These are phyloP conservation scores for Byssothecium circinans DNA, from an alignment of 2,329 filamentous ascomycete genomes.

Conservation along the genomic window DNA sequence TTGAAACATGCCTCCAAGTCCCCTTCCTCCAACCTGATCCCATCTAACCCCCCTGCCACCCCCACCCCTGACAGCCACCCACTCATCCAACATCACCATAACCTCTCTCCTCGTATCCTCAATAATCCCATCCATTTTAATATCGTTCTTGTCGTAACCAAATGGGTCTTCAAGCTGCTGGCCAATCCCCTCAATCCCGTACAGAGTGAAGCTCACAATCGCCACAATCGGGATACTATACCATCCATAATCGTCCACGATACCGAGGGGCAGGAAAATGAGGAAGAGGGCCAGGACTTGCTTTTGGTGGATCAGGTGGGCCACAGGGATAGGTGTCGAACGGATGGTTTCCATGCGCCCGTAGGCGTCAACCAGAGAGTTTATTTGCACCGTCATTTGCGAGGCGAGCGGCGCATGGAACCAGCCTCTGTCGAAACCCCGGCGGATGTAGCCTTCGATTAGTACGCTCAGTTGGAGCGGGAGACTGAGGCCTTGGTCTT, in stretches of 20 bases:
- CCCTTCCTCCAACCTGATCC: constrained; percentile 19
- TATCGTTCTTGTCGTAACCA: constrained; percentile 66
- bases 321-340: constrained; percentile 65
- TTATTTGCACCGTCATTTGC: constrained; percentile 61
- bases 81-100: constrained; percentile 60
- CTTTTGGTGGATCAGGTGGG: constrained; percentile 65
- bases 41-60: constrained; percentile 24
- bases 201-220: constrained; percentile 64
- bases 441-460: constrained; percentile 62
- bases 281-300: constrained; percentile 65
- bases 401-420: constrained; percentile 62
- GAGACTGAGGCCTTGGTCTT: constrained; percentile 61
- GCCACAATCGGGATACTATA: constrained; percentile 62
- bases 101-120: constrained; percentile 63
- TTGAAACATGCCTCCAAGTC: constrained; percentile 39
- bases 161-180: constrained; percentile 67
- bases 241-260: constrained; percentile 65
- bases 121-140: constrained; percentile 68
- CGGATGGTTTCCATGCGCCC: constrained; percentile 67
- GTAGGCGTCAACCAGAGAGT: constrained; percentile 60
- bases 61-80: constrained; percentile 48
- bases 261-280: constrained; percentile 63
- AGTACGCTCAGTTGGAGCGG: constrained; percentile 64
- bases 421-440: constrained; percentile 59
- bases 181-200: constrained; percentile 66